Percentiles rank a stretch among this genome's conserved stretches.
Evolutionary conservation across 345 rosid species (phyloP).

Genomic region (Euclidium syriacum): DNA sequence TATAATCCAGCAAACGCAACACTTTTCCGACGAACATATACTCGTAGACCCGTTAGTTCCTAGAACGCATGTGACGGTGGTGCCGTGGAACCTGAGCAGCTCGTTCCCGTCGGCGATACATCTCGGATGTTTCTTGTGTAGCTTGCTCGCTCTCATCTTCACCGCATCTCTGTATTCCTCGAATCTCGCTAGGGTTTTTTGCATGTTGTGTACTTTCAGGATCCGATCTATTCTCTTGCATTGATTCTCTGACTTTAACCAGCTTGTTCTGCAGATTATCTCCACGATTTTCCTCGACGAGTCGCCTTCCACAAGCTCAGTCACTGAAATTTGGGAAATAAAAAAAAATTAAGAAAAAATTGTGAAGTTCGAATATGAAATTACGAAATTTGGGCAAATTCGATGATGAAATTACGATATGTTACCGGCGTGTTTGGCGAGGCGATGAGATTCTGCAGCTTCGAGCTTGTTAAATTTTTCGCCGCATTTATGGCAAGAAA

Average conservation of each 20-base stretch:
- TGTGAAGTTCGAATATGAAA: neutral
- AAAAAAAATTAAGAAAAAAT: neutral
- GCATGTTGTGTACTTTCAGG: conserved; percentile 92
- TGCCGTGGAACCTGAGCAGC: conserved; percentile 81
- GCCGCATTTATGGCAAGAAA: conserved; percentile 93
- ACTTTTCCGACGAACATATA: conserved; percentile 62
- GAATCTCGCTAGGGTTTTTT: conserved; percentile 77
- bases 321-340: conserved; percentile 50
- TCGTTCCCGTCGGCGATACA: conserved; percentile 97
- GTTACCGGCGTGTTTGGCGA: conserved; percentile 90
- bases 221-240: conserved; percentile 78
- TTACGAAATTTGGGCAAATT: neutral
- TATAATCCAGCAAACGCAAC: conserved; percentile 73
- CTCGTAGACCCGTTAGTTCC: conserved; percentile 80
- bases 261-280: conserved; percentile 84
- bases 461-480: conserved; percentile 83
- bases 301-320: conserved; percentile 93
- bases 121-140: conserved; percentile 89
- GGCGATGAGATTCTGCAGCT: conserved; percentile 92
- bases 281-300: conserved; percentile 93
- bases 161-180: conserved; percentile 90
- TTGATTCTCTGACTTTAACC: conserved; percentile 69
- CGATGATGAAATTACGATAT: neutral
- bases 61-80: conserved; percentile 68
- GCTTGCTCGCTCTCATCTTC: conserved; percentile 73